A percentile compares a stretch with the other conserved stretches of the same genome.
Evolutionary conservation across 495 filamentous ascomycete species (phyloP).

Genomic region (Sphaerosporella brunnea): DNA sequence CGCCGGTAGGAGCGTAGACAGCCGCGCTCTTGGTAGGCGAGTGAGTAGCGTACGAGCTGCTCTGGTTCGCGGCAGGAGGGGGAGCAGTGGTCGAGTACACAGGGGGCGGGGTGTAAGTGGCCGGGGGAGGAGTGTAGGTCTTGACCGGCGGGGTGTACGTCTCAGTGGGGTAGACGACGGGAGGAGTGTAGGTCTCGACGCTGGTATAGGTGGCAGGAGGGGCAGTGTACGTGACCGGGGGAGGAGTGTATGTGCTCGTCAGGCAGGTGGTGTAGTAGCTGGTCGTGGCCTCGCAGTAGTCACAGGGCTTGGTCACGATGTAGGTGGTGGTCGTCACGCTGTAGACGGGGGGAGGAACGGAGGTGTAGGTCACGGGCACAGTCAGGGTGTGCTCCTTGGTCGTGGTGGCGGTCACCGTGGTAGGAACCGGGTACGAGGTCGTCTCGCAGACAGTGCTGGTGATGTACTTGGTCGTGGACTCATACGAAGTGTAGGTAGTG

Average conservation of each 20-base stretch:
- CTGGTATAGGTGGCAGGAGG: not conserved
- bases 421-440: constrained; percentile 9
- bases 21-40: not conserved
- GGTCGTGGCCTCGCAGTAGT: too few species aligned
- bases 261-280: too few species aligned
- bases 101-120: constrained; percentile 1
- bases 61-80: not conserved
- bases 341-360: constrained; percentile 8
- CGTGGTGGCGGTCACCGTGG: constrained; percentile 4
- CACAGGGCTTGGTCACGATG: too few species aligned
- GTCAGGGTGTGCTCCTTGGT: constrained; percentile 1
- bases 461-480: not conserved
- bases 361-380: not conserved
- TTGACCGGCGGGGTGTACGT: constrained; percentile 4
- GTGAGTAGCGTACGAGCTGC: not conserved
- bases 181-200: constrained; percentile 13
- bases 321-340: constrained; percentile 15
- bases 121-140: constrained; percentile 4
- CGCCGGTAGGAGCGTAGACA: not conserved
- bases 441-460: constrained; percentile 7
- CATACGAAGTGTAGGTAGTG: constrained; percentile 7
- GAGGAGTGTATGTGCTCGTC: constrained; percentile 5
- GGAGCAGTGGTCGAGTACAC: too few species aligned
- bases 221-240: constrained; percentile 1
- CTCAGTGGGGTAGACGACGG: constrained; percentile 1